A percentile compares a stretch with the other conserved stretches of the same genome.
These are phyloP conservation scores for Ogataea glucozyma DNA, from an alignment of 805 yeast genomes.

Conservation along the genomic window DNA sequence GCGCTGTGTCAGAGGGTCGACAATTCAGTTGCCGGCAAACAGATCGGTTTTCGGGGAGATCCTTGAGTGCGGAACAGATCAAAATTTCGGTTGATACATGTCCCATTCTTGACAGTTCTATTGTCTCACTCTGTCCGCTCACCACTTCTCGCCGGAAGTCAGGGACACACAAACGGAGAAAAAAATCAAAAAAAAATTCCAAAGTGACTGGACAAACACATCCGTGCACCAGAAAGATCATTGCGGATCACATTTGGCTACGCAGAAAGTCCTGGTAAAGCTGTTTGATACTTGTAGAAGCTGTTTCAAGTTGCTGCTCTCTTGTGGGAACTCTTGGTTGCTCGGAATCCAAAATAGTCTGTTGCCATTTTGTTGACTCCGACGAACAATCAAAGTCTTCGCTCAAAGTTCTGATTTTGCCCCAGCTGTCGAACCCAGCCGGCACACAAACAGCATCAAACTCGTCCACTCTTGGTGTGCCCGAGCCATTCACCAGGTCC, in stretches of 20 bases:
- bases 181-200: conserved; percentile 2
- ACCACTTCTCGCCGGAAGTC: conserved; percentile 4
- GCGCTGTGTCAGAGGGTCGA: not conserved
- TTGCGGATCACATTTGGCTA: conserved; percentile 2
- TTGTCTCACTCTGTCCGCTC: not conserved
- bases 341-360: conserved; percentile 8
- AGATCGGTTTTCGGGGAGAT: not conserved
- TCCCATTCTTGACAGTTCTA: too few species aligned
- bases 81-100: too few species aligned
- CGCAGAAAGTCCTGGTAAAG: conserved; percentile 15
- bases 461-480: conserved; percentile 14
- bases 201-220: conserved; percentile 18
- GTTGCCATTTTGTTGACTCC: conserved; percentile 13
- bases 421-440: conserved; percentile 51
- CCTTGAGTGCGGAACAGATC: too few species aligned
- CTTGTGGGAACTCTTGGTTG: not conserved
- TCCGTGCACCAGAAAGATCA: conserved; percentile 10
- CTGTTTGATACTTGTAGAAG: conserved; percentile 5
- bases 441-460: conserved; percentile 40
- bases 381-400: conserved; percentile 35
- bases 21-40: not conserved
- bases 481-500: not conserved
- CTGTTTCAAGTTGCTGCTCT: not conserved
- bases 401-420: conserved; percentile 45
- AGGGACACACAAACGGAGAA: not conserved